These are phyloP conservation scores for Vitis hybrid DNA, from an alignment of 177 flowering plant genomes.

Conservation along the genomic window DNA sequence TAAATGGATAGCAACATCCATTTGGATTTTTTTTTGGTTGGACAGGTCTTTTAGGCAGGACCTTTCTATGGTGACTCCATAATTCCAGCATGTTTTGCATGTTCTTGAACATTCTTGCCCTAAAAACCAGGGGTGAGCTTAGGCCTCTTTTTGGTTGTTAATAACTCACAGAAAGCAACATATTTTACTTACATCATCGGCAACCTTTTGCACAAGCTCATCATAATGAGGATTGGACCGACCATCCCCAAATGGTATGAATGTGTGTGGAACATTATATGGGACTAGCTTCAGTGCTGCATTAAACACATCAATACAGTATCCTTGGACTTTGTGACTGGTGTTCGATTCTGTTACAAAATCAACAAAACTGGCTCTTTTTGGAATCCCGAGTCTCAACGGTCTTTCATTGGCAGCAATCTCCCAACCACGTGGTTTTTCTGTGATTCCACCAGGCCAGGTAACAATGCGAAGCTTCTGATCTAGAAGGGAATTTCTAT, in stretches of 20 bases:
- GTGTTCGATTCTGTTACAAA: constrained; percentile 44
- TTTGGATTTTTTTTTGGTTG: not conserved
- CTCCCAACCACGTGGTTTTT: constrained; percentile 87
- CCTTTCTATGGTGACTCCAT: not conserved
- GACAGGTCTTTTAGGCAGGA: not conserved
- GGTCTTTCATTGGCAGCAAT: constrained; percentile 54
- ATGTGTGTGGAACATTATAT: constrained; percentile 55
- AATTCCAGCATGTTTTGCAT: not conserved
- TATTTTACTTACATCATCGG: constrained; percentile 50
- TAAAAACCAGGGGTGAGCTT: not conserved
- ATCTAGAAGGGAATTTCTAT: constrained; percentile 11
- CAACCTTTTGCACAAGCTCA: constrained; percentile 54
- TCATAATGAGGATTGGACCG: constrained; percentile 58
- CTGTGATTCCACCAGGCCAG: constrained; percentile 73
- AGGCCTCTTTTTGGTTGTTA: not conserved
- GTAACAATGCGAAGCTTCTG: constrained; percentile 45
- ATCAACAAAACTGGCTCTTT: constrained; percentile 57
- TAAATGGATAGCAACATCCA: not conserved
- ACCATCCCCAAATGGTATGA: constrained; percentile 66
- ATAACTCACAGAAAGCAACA: not conserved
- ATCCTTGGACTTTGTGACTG: constrained; percentile 48
- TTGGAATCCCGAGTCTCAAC: constrained; percentile 71
- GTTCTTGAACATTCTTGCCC: not conserved
- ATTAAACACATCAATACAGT: constrained; percentile 69
- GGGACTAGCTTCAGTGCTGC: constrained; percentile 55